Percentiles rank a stretch among this genome's conserved stretches.
Evolutionary conservation across 2,329 filamentous ascomycete genomes (phyloP).

Genomic region (Chrysoporthe puriensis): DNA sequence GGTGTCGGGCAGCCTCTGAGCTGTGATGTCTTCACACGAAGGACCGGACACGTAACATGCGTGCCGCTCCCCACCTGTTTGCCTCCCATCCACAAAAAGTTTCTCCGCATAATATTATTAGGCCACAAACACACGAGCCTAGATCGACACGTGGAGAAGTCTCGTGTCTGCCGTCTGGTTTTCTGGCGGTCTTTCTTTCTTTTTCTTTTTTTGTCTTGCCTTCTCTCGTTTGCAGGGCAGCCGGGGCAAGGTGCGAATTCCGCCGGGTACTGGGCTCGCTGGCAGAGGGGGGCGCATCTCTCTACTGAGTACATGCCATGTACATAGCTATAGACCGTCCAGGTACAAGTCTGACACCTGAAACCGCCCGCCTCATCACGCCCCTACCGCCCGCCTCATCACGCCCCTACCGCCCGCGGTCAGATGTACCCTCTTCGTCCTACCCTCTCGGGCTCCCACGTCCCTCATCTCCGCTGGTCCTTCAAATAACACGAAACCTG

Average conservation of each 20-base stretch:
- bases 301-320: background rate
- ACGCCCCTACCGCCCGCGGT: background rate
- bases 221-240: no score
- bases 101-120: background rate
- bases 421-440: conserved; percentile 9
- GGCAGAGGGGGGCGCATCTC: background rate
- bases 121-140: background rate
- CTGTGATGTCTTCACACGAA: background rate
- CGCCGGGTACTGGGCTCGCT: background rate
- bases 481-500: conserved; percentile 13
- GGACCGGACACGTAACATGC: background rate
- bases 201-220: no score
- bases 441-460: conserved; percentile 17
- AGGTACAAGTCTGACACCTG: background rate
- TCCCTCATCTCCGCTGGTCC: conserved; percentile 6
- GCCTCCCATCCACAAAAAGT: background rate
- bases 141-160: no score
- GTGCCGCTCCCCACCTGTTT: background rate
- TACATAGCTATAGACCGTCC: background rate
- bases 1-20: background rate
- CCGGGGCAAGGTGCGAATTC: no score
- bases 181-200: background rate
- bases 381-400: background rate
- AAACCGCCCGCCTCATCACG: conserved; percentile 1
- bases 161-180: background rate